Evolutionary conservation across 1,139 yeast genomes (phyloP).

Genomic region (Diutina catenulata): DNA sequence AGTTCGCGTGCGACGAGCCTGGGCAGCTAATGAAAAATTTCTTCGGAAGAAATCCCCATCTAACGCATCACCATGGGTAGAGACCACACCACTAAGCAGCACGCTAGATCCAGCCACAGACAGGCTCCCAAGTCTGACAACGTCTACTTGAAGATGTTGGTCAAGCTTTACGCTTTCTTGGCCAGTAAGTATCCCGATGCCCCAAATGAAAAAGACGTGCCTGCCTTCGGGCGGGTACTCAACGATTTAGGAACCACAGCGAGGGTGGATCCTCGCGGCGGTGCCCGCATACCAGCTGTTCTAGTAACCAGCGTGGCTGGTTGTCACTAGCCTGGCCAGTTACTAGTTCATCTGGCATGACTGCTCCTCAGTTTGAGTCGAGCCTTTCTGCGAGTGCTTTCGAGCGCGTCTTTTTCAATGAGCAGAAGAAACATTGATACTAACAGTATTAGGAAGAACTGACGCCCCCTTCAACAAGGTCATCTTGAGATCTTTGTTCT

Average conservation of each 20-base stretch:
- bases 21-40: too few relatives aligned
- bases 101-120: slow-evolving; percentile 93
- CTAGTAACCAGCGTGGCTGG: slow-evolving; percentile 4
- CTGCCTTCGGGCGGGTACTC: too few relatives aligned
- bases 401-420: slow-evolving; percentile 34
- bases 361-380: slow-evolving; percentile 4
- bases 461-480: slow-evolving; percentile 98
- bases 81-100: slow-evolving; percentile 95
- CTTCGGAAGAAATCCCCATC: too few relatives aligned
- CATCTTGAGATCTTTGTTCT: slow-evolving; percentile 85
- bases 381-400: slow-evolving; percentile 5
- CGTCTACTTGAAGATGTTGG: slow-evolving; percentile 95
- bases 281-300: slow-evolving; percentile 1
- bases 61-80: slow-evolving; percentile 88
- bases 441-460: slow-evolving; percentile 74
- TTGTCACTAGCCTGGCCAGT: background rate
- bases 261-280: too few relatives aligned
- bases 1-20: too few relatives aligned
- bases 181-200: slow-evolving; percentile 69
- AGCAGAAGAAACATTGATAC: slow-evolving; percentile 41
- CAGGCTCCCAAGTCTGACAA: slow-evolving; percentile 99
- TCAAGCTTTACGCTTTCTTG: slow-evolving; percentile 96
- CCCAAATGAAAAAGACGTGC: background rate
- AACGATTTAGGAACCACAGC: too few relatives aligned
- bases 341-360: slow-evolving; percentile 5